Evolutionary conservation across 2,329 filamentous ascomycete species (phyloP), one percentile per base, ranked within the genome.

Genomic region (Aspergillus fumigatus): DNA sequence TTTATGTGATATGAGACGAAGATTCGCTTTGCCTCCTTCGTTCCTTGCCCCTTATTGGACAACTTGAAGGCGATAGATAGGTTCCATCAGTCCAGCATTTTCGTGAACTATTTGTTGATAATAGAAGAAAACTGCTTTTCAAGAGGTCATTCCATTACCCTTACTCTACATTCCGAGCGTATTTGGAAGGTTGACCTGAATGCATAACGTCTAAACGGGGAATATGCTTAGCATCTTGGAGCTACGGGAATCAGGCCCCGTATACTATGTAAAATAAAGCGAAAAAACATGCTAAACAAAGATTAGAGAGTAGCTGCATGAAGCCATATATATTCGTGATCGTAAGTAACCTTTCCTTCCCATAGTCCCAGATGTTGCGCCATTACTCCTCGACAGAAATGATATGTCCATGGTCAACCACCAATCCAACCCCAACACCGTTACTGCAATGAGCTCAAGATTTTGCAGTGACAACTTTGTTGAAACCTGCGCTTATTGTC

Each of bases 391-490:
- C 43, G 23, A 14, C 25, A 25, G 9, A 38, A n/a, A 26, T 29
- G n/a, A 32, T 25, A 50, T 43, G 50, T n/a, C 26, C 32, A 27
- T 41, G 23, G 14, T 41, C 26, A 50, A 45, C 53, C 11, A 32
- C 48, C 32, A 38, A 54, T 63, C 57, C 53, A 47, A 61, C 51
- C 48, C 45, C 58, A 60, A 62, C 51, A 57, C 51, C 40, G 50
- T 54, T 56, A 40, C 43, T 47, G 41, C 50, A 23, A 50, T 51
- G 50, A 41, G 50, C 26, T 50, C 69, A 88, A 58, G 84, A 86
- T 61, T 80, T 74, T 19, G 82, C 79, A 65, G 85, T 84, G 49
- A 92, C 82, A 52, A 92, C 76, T 71, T 85, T 88, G 57, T 84
- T 88, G 62, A 77, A 80, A 23, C 77, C 77, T 51, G 74, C 72